These are phyloP conservation scores for Pyrenochaeta sp. DNA, from an alignment of 2,329 filamentous ascomycete species.

Conservation along the genomic window DNA sequence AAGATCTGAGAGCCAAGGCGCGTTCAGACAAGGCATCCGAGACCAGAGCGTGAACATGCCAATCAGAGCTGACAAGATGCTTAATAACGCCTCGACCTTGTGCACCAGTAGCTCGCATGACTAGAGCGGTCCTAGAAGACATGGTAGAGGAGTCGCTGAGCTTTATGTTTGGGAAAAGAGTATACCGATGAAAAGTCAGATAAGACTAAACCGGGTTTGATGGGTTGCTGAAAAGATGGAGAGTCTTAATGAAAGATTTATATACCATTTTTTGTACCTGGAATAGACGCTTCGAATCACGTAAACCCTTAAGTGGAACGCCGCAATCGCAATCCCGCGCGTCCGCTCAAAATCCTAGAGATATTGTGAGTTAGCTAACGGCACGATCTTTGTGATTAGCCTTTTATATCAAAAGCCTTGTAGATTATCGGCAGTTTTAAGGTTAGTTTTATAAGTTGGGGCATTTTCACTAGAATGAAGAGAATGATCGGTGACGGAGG, in stretches of 20 bases:
- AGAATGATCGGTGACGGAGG: neutral
- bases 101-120: conserved; percentile 30
- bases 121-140: conserved; percentile 23
- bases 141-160: conserved; percentile 1
- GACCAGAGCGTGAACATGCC: conserved; percentile 46
- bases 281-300: too few species aligned
- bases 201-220: neutral
- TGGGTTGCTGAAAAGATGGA: neutral
- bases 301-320: neutral
- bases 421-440: too few species aligned
- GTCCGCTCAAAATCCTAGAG: neutral
- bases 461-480: neutral
- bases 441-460: too few species aligned
- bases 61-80: conserved; percentile 35
- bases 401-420: too few species aligned
- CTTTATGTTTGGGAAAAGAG: too few species aligned
- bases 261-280: neutral
- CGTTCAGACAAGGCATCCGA: conserved; percentile 33
- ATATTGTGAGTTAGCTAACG: too few species aligned
- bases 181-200: neutral
- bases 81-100: conserved; percentile 31
- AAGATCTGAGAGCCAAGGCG: conserved; percentile 34
- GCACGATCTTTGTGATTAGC: too few species aligned
- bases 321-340: neutral
- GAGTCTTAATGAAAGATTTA: neutral